These are phyloP conservation scores for Cyclotella distinguenda DNA, from an alignment of 108 stramenopile species.

Conservation along the genomic window DNA sequence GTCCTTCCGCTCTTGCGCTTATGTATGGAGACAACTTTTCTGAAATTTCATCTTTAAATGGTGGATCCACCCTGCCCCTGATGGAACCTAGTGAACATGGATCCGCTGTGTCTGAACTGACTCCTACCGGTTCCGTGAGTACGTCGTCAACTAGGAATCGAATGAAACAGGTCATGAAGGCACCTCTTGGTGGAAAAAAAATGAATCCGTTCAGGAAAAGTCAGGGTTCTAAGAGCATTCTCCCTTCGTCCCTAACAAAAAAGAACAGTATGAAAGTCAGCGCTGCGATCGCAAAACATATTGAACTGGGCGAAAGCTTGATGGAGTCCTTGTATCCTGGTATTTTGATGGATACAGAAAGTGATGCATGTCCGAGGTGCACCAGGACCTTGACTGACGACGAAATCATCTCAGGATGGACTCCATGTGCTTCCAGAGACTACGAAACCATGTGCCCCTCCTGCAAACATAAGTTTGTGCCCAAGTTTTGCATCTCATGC, in stretches of 20 bases:
- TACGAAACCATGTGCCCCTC: slow-evolving; percentile 63
- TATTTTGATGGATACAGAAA: slow-evolving; percentile 60
- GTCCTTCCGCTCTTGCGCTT: slow-evolving; percentile 8
- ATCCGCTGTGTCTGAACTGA: slow-evolving; percentile 3
- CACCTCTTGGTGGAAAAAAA: slow-evolving; percentile 3
- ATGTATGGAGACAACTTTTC: slow-evolving; percentile 12
- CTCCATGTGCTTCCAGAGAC: slow-evolving; percentile 57
- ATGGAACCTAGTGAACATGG: background rate
- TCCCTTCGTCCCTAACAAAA: slow-evolving; percentile 6
- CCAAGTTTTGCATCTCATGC: slow-evolving; percentile 64
- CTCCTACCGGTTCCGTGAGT: background rate
- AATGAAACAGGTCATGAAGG: background rate
- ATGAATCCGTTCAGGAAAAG: slow-evolving; percentile 9
- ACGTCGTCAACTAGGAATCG: slow-evolving; percentile 5
- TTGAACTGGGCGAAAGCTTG: slow-evolving; percentile 67
- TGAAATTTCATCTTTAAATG: slow-evolving; percentile 18
- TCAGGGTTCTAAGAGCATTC: background rate
- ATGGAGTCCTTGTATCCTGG: slow-evolving; percentile 68
- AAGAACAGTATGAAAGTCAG: slow-evolving; percentile 12
- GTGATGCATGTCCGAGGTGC: slow-evolving; percentile 76
- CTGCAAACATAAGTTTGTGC: slow-evolving; percentile 74
- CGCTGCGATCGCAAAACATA: slow-evolving; percentile 56
- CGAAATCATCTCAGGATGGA: slow-evolving; percentile 68
- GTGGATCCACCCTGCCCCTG: slow-evolving; percentile 14
- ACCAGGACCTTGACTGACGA: slow-evolving; percentile 50